Conservation (phyloP, 345 rosid species). For the Physaria fendleri region DNA sequence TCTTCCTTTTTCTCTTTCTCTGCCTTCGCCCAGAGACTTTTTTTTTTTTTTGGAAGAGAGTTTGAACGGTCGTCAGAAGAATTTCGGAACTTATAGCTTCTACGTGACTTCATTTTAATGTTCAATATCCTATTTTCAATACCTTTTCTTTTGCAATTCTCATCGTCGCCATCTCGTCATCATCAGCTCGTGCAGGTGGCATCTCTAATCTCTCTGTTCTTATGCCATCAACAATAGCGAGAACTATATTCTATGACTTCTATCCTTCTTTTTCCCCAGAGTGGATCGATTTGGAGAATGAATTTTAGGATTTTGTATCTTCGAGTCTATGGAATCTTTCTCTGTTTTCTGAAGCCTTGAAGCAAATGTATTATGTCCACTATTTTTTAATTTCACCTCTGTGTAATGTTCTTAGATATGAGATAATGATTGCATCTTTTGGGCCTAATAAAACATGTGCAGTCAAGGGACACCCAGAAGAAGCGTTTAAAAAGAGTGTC, state of each 20-base stretch:
- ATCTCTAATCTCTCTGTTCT: neutral
- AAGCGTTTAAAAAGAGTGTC: conserved; percentile 83
- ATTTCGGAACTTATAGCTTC: conserved; percentile 1
- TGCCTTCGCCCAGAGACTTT: too few species aligned
- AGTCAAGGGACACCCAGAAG: conserved; percentile 75
- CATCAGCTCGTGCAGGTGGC: conserved; percentile 17
- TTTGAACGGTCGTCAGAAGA: conserved; percentile 37
- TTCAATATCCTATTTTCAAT: conserved; percentile 25
- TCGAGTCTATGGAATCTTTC: conserved; percentile 14
- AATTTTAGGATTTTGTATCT: conserved; percentile 15
- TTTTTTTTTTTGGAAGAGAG: too few species aligned
- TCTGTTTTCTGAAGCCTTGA: conserved; percentile 11
- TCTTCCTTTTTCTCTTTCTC: too few species aligned
- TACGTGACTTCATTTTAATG: conserved; percentile 20
- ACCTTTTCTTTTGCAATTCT: conserved; percentile 18
- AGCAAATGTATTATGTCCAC: conserved; percentile 26
- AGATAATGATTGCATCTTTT: conserved; percentile 41
- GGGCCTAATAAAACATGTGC: conserved; percentile 77
- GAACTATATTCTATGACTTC: neutral
- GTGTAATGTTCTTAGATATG: conserved; percentile 22
- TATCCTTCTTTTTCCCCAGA: conserved; percentile 9
- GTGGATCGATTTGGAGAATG: conserved; percentile 29
- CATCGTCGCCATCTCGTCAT: neutral
- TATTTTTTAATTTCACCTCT: neutral
- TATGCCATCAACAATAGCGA: neutral